These are phyloP conservation scores for Trichoderma lentiforme DNA, from an alignment of 2,329 filamentous ascomycete genomes.

Conservation along the genomic window DNA sequence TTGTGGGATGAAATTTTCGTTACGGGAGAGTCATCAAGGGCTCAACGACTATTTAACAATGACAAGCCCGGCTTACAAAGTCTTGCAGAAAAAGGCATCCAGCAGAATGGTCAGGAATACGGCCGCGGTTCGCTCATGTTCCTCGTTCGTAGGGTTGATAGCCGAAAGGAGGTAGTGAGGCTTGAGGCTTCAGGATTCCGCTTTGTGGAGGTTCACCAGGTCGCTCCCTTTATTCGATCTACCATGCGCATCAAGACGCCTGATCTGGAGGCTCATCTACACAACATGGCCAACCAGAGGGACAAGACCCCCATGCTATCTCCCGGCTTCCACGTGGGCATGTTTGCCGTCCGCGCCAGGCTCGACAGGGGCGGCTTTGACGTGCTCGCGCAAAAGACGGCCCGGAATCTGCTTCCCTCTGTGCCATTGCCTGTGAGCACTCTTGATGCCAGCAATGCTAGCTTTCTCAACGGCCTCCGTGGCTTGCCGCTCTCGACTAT, in stretches of 20 bases:
- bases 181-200: not conserved
- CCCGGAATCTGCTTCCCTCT: not conserved
- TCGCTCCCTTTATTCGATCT: not conserved
- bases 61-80: not conserved
- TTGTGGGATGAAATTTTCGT: not conserved
- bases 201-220: not conserved
- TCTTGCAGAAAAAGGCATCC: not conserved
- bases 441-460: not conserved
- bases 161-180: not conserved
- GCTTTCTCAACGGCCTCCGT: not conserved
- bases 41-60: not conserved
- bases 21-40: not conserved
- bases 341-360: not conserved
- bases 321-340: not conserved
- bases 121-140: not conserved
- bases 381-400: not conserved
- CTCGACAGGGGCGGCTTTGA: not conserved
- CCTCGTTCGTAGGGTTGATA: not conserved
- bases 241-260: not conserved
- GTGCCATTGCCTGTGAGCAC: not conserved
- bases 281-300: not conserved
- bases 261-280: not conserved
- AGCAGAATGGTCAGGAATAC: not conserved
- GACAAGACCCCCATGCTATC: not conserved
- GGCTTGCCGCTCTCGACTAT: not conserved